Conservation (phyloP, 2,329 filamentous ascomycete species). For the Pseudogymnoascus sp. region DNA sequence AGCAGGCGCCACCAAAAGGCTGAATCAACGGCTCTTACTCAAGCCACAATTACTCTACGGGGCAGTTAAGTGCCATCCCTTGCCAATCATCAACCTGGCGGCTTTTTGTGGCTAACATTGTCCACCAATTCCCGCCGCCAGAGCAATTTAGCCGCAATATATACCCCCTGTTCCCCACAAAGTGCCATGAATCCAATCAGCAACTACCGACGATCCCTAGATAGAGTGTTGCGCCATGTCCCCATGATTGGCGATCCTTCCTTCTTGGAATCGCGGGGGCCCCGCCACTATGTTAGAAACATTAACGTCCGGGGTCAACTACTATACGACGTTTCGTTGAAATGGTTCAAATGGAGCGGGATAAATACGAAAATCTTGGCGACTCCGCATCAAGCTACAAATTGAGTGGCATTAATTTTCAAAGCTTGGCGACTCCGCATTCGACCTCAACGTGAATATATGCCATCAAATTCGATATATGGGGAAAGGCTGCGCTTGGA, state of each 20-base stretch:
- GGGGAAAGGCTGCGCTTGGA: not conserved
- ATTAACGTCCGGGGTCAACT: not conserved
- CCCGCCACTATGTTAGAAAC: constrained; percentile 3
- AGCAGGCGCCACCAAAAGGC: constrained; percentile 6
- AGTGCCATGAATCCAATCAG: constrained; percentile 8
- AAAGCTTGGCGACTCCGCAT: constrained; percentile 1
- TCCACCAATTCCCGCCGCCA: constrained; percentile 6
- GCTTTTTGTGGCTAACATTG: not conserved
- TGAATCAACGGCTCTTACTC: not conserved
- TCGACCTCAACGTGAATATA: not conserved
- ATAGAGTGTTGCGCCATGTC: not conserved
- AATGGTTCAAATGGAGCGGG: not conserved
- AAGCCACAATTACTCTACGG: not conserved
- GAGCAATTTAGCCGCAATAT: not conserved
- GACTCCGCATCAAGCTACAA: not conserved
- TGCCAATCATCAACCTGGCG: not conserved
- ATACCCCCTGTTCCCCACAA: not conserved
- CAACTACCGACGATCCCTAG: constrained; percentile 6
- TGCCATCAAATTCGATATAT: not conserved
- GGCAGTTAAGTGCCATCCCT: not conserved
- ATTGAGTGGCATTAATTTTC: not conserved
- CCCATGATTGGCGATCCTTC: not conserved
- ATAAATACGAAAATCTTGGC: constrained; percentile 4
- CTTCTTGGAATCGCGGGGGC: not conserved
- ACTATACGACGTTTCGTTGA: constrained; percentile 2